These are phyloP conservation scores for Hypoxylon sp. DNA, from an alignment of 2,329 filamentous ascomycete genomes.

Conservation along the genomic window DNA sequence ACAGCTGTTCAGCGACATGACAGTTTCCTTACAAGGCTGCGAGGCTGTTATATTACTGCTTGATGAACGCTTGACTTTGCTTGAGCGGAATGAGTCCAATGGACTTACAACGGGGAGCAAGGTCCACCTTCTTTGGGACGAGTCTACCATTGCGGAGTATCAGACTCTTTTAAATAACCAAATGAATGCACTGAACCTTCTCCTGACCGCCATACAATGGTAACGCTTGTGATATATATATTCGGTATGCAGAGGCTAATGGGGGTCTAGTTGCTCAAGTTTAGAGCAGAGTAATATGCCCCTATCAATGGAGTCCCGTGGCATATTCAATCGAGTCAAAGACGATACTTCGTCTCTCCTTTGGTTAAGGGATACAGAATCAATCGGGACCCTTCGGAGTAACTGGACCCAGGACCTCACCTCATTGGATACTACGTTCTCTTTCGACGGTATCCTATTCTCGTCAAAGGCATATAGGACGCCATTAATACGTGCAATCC, in stretches of 20 bases:
- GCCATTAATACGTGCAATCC: background rate
- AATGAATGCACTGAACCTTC: background rate
- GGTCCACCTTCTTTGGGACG: background rate
- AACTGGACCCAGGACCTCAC: background rate
- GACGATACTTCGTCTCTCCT: background rate
- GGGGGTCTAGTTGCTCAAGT: background rate
- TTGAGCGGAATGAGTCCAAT: background rate
- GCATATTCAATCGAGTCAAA: background rate
- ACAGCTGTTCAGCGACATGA: background rate
- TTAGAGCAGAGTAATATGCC: background rate
- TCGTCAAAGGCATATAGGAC: slow-evolving; percentile 1
- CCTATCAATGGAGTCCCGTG: background rate
- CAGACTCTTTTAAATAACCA: background rate
- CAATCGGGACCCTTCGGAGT: background rate
- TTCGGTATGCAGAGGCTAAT: background rate
- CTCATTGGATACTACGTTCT: background rate
- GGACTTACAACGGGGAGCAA: background rate
- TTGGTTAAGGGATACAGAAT: background rate
- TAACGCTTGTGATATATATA: background rate
- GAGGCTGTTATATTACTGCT: background rate
- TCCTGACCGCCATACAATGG: background rate
- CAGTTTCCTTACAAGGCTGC: background rate
- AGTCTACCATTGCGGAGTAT: background rate
- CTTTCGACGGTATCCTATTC: background rate
- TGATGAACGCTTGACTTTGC: background rate